These are phyloP conservation scores for Samsoniella hepiali DNA, from an alignment of 2,329 filamentous ascomycete species.

Conservation along the genomic window DNA sequence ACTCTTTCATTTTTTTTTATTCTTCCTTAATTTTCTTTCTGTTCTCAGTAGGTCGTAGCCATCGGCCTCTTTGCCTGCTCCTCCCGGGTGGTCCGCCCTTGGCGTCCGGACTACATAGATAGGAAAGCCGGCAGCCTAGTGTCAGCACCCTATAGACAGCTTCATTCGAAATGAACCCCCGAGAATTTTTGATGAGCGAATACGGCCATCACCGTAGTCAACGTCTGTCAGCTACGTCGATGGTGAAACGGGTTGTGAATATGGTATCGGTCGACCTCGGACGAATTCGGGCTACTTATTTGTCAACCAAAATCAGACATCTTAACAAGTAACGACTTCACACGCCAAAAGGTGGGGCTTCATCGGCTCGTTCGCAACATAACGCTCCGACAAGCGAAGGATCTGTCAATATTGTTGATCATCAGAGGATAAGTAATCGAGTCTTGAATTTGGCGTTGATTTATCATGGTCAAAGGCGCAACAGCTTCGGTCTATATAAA, in stretches of 20 bases:
- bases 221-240: no score
- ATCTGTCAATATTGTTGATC: background rate
- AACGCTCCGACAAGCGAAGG: background rate
- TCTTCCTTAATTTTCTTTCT: background rate
- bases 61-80: no score
- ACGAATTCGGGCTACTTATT: background rate
- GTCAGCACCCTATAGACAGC: background rate
- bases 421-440: background rate
- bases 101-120: background rate
- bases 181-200: background rate
- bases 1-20: background rate
- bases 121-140: background rate
- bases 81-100: no score
- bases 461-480: background rate
- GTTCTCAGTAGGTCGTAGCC: no score
- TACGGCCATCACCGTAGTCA: no score
- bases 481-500: background rate
- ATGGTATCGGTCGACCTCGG: background rate
- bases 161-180: no score
- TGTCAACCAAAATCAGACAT: no score
- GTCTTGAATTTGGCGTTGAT: background rate
- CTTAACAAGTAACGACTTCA: background rate
- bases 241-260: background rate
- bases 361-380: background rate
- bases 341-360: background rate